Conservation (phyloP, 1,139 yeast species). For the Diutina pseudorugosa region DNA sequence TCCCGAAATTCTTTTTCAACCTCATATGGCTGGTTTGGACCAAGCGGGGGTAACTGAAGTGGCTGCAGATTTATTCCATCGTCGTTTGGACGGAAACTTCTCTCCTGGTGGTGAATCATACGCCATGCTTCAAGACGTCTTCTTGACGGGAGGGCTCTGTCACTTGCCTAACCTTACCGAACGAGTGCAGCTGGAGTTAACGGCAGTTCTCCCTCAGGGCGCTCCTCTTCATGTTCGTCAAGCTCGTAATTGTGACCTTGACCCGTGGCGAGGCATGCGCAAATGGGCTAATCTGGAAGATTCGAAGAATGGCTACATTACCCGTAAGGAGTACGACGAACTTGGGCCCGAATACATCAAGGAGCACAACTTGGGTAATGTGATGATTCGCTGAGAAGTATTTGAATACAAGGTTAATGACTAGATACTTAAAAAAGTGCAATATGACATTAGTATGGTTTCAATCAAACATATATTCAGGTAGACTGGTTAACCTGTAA, state of each 20-base stretch:
- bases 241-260: conserved; percentile 59
- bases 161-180: conserved; percentile 51
- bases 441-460: neutral
- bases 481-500: no score
- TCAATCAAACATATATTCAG: no score
- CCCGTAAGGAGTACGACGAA: conserved; percentile 71
- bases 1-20: conserved; percentile 88
- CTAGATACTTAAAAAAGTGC: neutral
- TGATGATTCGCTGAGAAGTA: conserved; percentile 18
- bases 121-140: conserved; percentile 46
- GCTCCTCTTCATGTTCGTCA: conserved; percentile 47
- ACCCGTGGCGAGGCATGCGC: conserved; percentile 94
- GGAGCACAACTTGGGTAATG: conserved; percentile 76
- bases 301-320: conserved; percentile 38
- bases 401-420: conserved; percentile 8
- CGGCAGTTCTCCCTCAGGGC: conserved; percentile 58
- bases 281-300: conserved; percentile 51
- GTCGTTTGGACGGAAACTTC: conserved; percentile 43
- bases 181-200: conserved; percentile 57
- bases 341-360: conserved; percentile 82
- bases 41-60: conserved; percentile 86
- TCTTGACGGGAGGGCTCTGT: conserved; percentile 81
- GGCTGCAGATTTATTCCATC: conserved; percentile 45
- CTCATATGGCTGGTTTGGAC: conserved; percentile 90
- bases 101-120: conserved; percentile 43